A percentile compares a stretch with the other conserved stretches of the same genome.
Evolutionary conservation across 1,284 basidiomycete genomes (phyloP).

Genomic region (Malassezia cuniculi): DNA sequence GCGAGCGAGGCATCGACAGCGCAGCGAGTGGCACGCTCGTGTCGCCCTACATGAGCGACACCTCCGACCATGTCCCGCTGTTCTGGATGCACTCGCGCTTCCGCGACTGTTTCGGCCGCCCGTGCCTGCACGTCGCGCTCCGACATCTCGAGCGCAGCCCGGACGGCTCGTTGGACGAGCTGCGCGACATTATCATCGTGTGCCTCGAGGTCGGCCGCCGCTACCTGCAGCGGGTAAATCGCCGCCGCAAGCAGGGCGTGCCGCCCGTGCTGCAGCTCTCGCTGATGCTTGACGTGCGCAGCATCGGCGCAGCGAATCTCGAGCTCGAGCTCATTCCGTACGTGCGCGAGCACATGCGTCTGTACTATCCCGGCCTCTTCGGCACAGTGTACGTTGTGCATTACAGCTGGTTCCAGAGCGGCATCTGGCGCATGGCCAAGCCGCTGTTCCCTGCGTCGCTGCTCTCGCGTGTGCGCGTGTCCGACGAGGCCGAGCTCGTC

Average conservation of each 20-base stretch:
- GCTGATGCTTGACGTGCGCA: conserved; percentile 26
- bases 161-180: conserved; percentile 28
- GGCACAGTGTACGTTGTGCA: conserved; percentile 60
- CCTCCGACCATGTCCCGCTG: conserved; percentile 20
- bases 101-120: conserved; percentile 31
- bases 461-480: conserved; percentile 62
- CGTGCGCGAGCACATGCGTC: conserved; percentile 38
- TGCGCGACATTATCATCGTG: conserved; percentile 40
- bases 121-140: conserved; percentile 34
- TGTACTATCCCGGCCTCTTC: conserved; percentile 38
- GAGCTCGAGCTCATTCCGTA: conserved; percentile 42
- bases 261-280: conserved; percentile 30
- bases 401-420: conserved; percentile 67
- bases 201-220: conserved; percentile 37
- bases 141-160: conserved; percentile 29
- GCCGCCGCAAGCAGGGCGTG: not conserved
- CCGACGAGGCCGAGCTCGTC: conserved; percentile 53
- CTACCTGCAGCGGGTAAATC: conserved; percentile 18
- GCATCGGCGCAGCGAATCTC: conserved; percentile 34
- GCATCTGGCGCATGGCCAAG: conserved; percentile 64
- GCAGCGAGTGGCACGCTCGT: conserved; percentile 9
- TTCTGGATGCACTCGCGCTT: conserved; percentile 39
- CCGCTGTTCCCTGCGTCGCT: conserved; percentile 59
- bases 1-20: conserved; percentile 8
- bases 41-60: conserved; percentile 12